phyloP scores from a whole-genome alignment of 306 rosid species.

The Castanospermum australe region DNA sequence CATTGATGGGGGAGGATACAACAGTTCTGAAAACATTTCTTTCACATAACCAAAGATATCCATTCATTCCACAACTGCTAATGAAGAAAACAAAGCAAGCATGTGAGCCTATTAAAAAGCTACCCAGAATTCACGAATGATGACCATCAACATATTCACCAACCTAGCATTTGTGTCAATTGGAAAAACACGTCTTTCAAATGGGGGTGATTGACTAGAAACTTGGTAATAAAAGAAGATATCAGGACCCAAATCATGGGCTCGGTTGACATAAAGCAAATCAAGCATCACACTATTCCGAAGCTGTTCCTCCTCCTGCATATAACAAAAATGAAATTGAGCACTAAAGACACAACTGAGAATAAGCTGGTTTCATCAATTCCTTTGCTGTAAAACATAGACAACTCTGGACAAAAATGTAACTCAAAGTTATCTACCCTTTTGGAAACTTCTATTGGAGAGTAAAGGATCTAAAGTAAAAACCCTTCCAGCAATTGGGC shows the following conservation, averaged over 20 bases:
- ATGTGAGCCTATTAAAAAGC: not conserved
- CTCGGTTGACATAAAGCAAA: slow-evolving; percentile 55
- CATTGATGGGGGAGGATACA: slow-evolving; percentile 61
- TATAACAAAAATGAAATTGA: slow-evolving; percentile 29
- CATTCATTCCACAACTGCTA: slow-evolving; percentile 78
- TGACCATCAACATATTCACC: slow-evolving; percentile 25
- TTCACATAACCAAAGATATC: slow-evolving; percentile 64
- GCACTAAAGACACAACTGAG: not conserved
- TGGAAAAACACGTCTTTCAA: slow-evolving; percentile 20
- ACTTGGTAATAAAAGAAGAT: slow-evolving; percentile 39
- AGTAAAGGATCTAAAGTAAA: not conserved
- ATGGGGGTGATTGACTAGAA: slow-evolving; percentile 36
- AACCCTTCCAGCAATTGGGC: slow-evolving; percentile 14
- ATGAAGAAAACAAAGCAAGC: not conserved
- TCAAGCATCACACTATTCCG: slow-evolving; percentile 75
- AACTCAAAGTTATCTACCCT: slow-evolving; percentile 11
- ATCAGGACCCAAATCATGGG: slow-evolving; percentile 61
- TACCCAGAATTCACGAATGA: not conserved
- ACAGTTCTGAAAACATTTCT: slow-evolving; percentile 45
- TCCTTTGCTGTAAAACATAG: not conserved
- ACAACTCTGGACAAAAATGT: not conserved
- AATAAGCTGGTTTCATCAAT: not conserved
- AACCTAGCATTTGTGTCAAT: slow-evolving; percentile 63
- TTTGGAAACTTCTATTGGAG: not conserved
- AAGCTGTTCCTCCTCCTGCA: slow-evolving; percentile 66